Evolutionary conservation across 176 grass and related monocot genomes (phyloP).

Genomic region (Triticum monococcum): DNA sequence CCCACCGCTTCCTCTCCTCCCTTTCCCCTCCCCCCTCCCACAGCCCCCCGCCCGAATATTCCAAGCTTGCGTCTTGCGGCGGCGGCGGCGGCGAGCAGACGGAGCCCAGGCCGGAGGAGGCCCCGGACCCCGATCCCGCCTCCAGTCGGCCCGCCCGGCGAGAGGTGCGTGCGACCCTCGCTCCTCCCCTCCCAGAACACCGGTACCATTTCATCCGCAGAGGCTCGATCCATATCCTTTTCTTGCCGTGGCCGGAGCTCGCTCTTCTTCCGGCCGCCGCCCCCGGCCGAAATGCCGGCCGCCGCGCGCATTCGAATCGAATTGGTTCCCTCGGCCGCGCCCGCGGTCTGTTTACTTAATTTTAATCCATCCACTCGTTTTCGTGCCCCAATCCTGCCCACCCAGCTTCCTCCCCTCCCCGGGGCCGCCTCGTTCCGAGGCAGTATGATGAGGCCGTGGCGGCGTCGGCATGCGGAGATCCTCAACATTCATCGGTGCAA

Average conservation of each 20-base stretch:
- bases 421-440: too few relatives aligned
- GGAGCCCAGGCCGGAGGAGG: not conserved
- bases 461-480: not conserved
- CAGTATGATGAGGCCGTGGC: too few relatives aligned
- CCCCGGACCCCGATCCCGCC: not conserved
- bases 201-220: not conserved
- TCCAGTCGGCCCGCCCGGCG: not conserved
- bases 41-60: conserved; percentile 16
- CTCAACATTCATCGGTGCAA: not conserved
- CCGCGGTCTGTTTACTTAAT: too few relatives aligned
- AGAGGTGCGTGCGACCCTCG: not conserved
- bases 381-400: too few relatives aligned
- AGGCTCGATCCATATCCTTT: not conserved
- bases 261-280: not conserved
- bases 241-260: not conserved
- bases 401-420: too few relatives aligned
- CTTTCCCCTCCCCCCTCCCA: not conserved
- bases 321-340: not conserved
- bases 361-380: too few relatives aligned
- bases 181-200: too few relatives aligned
- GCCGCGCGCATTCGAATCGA: not conserved
- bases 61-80: conserved; percentile 31
- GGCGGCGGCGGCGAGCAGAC: not conserved
- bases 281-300: not conserved
- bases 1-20: conserved; percentile 24